phyloP scores from a whole-genome alignment of 2,329 filamentous ascomycete species.

The Paraphaeosphaeria minitans region DNA sequence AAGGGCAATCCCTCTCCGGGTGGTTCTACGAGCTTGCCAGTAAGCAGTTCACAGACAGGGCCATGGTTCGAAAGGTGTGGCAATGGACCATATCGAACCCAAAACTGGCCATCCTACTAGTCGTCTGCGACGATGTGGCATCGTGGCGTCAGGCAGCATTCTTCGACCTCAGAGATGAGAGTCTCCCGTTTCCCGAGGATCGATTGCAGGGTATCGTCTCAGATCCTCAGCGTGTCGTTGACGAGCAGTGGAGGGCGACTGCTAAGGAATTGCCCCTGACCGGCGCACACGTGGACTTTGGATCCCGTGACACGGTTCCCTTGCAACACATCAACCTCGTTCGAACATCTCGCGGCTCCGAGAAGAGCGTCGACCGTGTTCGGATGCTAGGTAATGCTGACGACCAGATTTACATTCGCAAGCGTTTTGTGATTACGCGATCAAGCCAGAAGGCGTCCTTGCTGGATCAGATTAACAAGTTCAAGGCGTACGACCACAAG shows the following conservation, averaged over 20 bases:
- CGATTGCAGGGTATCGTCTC: constrained; percentile 46
- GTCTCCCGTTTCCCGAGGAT: constrained; percentile 45
- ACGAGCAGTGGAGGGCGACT: constrained; percentile 49
- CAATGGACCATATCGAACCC: constrained; percentile 49
- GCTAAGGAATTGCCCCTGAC: constrained; percentile 46
- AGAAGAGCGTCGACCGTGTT: constrained; percentile 46
- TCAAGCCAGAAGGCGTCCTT: constrained; percentile 43
- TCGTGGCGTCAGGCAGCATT: constrained; percentile 47
- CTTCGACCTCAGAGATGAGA: constrained; percentile 46
- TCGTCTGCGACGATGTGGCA: constrained; percentile 47
- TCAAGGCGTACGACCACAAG: constrained; percentile 46
- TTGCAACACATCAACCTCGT: constrained; percentile 40
- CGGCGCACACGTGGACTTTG: constrained; percentile 46
- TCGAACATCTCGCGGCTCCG: constrained; percentile 37
- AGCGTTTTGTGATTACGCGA: constrained; percentile 43
- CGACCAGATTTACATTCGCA: constrained; percentile 43
- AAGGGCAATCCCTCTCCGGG: constrained; percentile 44
- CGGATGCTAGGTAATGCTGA: constrained; percentile 41
- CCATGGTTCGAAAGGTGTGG: constrained; percentile 44
- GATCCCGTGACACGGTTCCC: constrained; percentile 43
- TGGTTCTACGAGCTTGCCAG: constrained; percentile 45
- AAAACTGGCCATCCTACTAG: constrained; percentile 44
- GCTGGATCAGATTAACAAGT: constrained; percentile 45
- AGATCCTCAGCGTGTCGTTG: constrained; percentile 45
- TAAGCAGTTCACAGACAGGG: constrained; percentile 43